Base-by-base conservation (phyloP, 2,329 filamentous ascomycete genomes). In the Myriosclerotinia duriaeana region DNA sequence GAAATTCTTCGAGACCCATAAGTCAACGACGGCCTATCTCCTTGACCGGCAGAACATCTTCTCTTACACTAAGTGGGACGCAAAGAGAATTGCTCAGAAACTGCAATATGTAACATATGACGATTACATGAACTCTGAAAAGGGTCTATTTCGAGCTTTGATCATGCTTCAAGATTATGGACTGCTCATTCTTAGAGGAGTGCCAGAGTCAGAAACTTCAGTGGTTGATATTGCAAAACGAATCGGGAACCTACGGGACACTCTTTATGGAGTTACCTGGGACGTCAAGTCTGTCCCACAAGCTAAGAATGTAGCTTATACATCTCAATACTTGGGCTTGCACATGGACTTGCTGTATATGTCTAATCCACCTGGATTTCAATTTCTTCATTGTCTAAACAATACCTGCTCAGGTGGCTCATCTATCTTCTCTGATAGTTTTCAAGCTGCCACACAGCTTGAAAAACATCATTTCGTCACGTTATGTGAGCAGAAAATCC, bases 271-370 rank as follows among this genome's bases (percentile, higher is more conserved):
- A 53, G 82, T 84, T 72, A 96, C 92, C 0, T 98, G 93, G 87
- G 90, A 97, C 77, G 94, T 98, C 15, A 86, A 87, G 64, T 92
- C 89, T 4, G 89, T 96, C 64, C 89, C 90, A 1, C 78, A 91
- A 65, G 92, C 93, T 34, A 93, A 94, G 75, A 98, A 98, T 76
- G 91, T 97, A 5, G 94, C 95, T 12, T 93, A 98, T 79, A 97
- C 94, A 0, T 89, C 85, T 74, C 84, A 89, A 59, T 89, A 88
- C 74, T 86, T 98, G 1, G 91, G 91, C 20, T 87, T 97, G 58
- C 95, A 99, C 79, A 95, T 97, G 86, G 95, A 98, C 76, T 84
- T 98, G 52, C 83, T 97, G 65, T 98, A 98, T 79, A 89, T 95
- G 78, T 80, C 84, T 17, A 85, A 91, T 61, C 87, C 91, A 3